Evolutionary conservation across 2,329 filamentous ascomycete genomes (phyloP).

Genomic region (Paecilomyces sp.): DNA sequence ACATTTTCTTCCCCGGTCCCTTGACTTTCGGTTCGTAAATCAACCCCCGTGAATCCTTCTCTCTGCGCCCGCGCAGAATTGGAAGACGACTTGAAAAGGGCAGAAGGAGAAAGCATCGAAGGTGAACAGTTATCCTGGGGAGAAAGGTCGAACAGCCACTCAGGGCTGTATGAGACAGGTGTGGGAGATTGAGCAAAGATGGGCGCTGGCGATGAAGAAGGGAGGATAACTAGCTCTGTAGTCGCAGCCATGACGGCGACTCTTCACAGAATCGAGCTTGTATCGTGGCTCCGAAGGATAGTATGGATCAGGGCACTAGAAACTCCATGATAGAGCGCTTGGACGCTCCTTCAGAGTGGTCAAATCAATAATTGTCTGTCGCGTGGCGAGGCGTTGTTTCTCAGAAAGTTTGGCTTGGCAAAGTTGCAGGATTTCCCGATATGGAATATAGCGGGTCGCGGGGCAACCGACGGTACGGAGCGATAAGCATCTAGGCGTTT

Average conservation of each 20-base stretch:
- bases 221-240: slow-evolving; percentile 31
- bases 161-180: slow-evolving; percentile 12
- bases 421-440: slow-evolving; percentile 22
- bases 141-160: slow-evolving; percentile 9
- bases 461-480: slow-evolving; percentile 22
- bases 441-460: slow-evolving; percentile 20
- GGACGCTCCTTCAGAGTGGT: not conserved
- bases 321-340: not conserved
- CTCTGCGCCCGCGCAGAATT: slow-evolving; percentile 10
- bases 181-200: slow-evolving; percentile 23
- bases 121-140: slow-evolving; percentile 17
- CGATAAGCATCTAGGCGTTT: not conserved
- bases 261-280: not conserved
- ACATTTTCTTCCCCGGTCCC: slow-evolving; percentile 4
- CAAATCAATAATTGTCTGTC: not conserved
- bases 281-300: not conserved
- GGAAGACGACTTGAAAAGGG: slow-evolving; percentile 14
- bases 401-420: slow-evolving; percentile 23
- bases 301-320: not conserved
- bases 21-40: slow-evolving; percentile 3
- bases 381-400: not conserved
- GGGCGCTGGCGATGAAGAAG: slow-evolving; percentile 34
- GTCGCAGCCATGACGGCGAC: slow-evolving; percentile 27
- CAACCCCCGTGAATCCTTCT: not conserved
- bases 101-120: slow-evolving; percentile 18